Evolutionary conservation across 768 basidiomycete species (phyloP), one percentile per base, ranked within the genome.

Genomic region (Boletellus ananas): DNA sequence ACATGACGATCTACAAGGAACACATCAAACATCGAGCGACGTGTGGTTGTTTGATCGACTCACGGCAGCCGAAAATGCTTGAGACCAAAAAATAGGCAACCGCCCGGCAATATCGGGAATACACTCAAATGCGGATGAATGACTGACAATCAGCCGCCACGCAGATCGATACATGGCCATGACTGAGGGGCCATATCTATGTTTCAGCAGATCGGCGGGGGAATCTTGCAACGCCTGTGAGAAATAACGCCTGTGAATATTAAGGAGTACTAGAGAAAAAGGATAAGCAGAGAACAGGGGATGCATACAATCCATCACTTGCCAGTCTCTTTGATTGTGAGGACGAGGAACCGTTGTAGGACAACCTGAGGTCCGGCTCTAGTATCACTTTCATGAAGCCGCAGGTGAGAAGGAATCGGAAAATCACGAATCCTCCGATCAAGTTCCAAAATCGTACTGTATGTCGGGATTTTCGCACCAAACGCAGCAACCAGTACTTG

Each of bases 131-230:
- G 73, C 66, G n/a, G 73, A 63, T 16, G 69, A 67, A 45, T 84
- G 67, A 0, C 73, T 72, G 40, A 77, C 72, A 35, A 83, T 79
- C 27, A 87, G 58, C 14, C 85, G 71, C 80, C 84, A 87, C 4
- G 85, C 81, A 2, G 84, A 84, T 2, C 84, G 82, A 65, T 85
- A 88, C 13, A 80, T 79, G 0, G 87, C 83, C 64, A 85, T 76
- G 6, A 87, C 82, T 1, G 87, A 90, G 1, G 83, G 80, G 0
- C 80, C 74, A 62, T 81, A 87, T 57, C 72, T 75, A 58, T 88
- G 85, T 49, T 74, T 74, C 42, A 83, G 69, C 3, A 81, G 70
- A 47, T 87, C 81, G 8, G 66, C 57, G 1, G 82, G 80, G 43
- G 72, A 70, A 39, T 86, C 85, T 44, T 79, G 77, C 17, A 89